Base-by-base conservation (phyloP, 306 rosid genomes). In the Cucumis melo region DNA sequence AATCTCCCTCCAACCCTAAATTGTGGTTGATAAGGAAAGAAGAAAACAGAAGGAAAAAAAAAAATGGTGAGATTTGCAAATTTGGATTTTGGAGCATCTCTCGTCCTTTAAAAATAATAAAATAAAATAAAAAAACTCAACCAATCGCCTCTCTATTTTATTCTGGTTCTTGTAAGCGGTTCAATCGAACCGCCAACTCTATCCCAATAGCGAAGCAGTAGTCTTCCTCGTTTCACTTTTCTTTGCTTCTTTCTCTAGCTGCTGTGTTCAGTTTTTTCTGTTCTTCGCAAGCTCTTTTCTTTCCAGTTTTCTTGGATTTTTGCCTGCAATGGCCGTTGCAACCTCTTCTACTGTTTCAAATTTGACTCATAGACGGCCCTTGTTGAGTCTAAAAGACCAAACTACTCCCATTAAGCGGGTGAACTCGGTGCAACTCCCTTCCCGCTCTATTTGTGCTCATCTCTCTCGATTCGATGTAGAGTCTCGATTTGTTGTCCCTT, bases 261-360 rank as follows among this genome's bases (percentile, higher is more conserved):
- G 59, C 15, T n/a, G 73, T 38, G 73, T 39, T 51, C n/a, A 51
- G 56, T 15, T 46, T 66, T 71, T 14, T 50, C 76, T 48, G 59
- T 9, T 50, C 16, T 51, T 14, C 32, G 46, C 60, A 53, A 48
- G 41, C 61, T 16, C 60, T 51, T 61, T 55, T 32, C 36, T 46
- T 73, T 53, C 44, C 62, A 32, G 13, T 32, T 9, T 4, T 73
- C 46, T 53, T 51, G 77, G 60, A 5, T 50, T 73, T 54, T 9
- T 17, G 77, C 62, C 61, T 50, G 46, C 24, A 53, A 81, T 84
- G 87, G 85, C 87, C 4, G 78, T 75, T 53, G 61, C 74, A 58
- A 79, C 78, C 53, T 81, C 83, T 65, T 77, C 44, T 48, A 15
- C 79, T 44, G 81, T 48, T 23, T 70, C 75, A 44, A 59, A 53